Conservation (phyloP, 2,329 filamentous ascomycete genomes). For the Paecilomyces dactylethromorphus region DNA sequence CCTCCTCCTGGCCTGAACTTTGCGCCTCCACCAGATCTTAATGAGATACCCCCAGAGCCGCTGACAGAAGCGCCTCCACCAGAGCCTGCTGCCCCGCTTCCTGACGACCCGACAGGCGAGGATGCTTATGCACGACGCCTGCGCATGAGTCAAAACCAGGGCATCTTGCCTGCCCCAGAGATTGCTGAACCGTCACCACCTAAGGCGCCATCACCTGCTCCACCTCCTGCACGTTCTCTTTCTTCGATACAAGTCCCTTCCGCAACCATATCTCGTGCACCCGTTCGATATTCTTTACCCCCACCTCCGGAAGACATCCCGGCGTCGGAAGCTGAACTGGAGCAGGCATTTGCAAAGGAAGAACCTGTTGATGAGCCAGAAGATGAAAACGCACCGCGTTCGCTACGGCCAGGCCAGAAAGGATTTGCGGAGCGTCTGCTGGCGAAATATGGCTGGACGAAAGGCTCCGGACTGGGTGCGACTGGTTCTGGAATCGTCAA, state of each 20-base stretch:
- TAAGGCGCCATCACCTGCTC: conserved; percentile 25
- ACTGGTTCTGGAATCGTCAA: conserved; percentile 76
- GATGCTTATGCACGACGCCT: conserved; percentile 62
- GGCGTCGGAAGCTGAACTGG: conserved; percentile 47
- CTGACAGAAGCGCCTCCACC: conserved; percentile 16
- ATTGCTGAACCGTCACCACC: conserved; percentile 7
- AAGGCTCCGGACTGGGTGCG: conserved; percentile 81
- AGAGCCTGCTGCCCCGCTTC: conserved; percentile 38
- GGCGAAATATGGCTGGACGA: conserved; percentile 88
- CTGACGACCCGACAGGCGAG: conserved; percentile 59
- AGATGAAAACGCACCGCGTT: conserved; percentile 41
- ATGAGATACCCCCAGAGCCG: conserved; percentile 21
- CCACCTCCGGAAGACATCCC: conserved; percentile 47
- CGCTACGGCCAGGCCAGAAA: conserved; percentile 68
- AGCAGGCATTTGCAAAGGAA: conserved; percentile 38
- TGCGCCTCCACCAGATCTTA: conserved; percentile 44
- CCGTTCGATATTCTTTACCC: conserved; percentile 63
- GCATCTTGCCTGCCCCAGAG: conserved; percentile 5
- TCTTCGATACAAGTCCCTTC: conserved; percentile 33
- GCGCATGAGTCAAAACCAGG: conserved; percentile 45
- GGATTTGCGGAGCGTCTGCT: conserved; percentile 85
- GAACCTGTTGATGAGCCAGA: conserved; percentile 29
- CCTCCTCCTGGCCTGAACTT: conserved; percentile 44
- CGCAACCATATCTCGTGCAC: conserved; percentile 68
- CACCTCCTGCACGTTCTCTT: conserved; percentile 27